These are phyloP conservation scores for Fulvia fulva DNA, from an alignment of 2,329 filamentous ascomycete species.

Conservation along the genomic window DNA sequence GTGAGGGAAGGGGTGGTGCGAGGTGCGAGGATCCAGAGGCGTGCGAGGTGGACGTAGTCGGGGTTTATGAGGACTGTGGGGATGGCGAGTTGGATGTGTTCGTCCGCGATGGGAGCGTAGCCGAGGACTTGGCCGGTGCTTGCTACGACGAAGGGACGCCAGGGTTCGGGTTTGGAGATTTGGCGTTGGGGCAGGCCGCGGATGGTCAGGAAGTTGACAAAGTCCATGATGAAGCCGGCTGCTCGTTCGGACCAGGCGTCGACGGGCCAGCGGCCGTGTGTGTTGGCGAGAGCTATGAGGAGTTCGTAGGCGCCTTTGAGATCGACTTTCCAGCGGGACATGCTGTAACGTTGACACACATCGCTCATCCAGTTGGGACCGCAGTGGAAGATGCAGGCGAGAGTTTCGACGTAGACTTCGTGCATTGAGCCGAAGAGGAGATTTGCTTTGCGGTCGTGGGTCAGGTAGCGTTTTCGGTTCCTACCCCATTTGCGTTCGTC, in stretches of 20 bases:
- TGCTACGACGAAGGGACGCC: slow-evolving; percentile 29
- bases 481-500: slow-evolving; percentile 26
- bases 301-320: slow-evolving; percentile 29
- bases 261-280: slow-evolving; percentile 30
- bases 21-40: slow-evolving; percentile 38
- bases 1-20: slow-evolving; percentile 6
- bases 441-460: slow-evolving; percentile 29
- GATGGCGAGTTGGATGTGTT: slow-evolving; percentile 24
- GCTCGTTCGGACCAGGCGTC: slow-evolving; percentile 27
- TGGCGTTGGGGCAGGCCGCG: slow-evolving; percentile 32
- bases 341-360: slow-evolving; percentile 31
- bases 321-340: slow-evolving; percentile 31
- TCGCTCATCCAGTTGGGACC: slow-evolving; percentile 39
- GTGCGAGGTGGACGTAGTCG: slow-evolving; percentile 33
- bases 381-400: slow-evolving; percentile 40
- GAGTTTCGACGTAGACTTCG: slow-evolving; percentile 41
- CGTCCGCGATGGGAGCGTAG: slow-evolving; percentile 26
- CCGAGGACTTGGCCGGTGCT: slow-evolving; percentile 28
- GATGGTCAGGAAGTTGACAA: slow-evolving; percentile 34
- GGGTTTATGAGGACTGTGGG: slow-evolving; percentile 29
- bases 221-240: slow-evolving; percentile 33
- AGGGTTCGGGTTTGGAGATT: slow-evolving; percentile 26
- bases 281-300: slow-evolving; percentile 37
- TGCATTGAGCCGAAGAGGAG: slow-evolving; percentile 36
- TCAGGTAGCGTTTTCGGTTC: slow-evolving; percentile 32